These are phyloP conservation scores for Nelumbo lutea DNA, from an alignment of 164 flowering plant species.

Conservation along the genomic window DNA sequence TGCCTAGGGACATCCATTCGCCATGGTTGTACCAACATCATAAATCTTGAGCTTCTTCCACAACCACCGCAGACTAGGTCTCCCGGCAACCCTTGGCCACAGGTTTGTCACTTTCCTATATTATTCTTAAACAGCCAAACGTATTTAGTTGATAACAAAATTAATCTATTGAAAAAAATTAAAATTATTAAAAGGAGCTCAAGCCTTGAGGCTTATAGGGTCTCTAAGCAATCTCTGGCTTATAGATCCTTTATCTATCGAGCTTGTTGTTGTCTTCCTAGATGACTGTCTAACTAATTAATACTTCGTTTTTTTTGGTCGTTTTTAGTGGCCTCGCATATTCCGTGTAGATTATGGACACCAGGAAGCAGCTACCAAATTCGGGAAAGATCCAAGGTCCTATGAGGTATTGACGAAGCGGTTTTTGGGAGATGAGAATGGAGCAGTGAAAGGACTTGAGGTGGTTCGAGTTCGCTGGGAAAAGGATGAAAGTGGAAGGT, in stretches of 20 bases:
- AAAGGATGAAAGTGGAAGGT: slow-evolving; percentile 83
- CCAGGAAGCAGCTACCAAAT: slow-evolving; percentile 88
- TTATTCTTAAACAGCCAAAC: background rate
- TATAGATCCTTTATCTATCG: background rate
- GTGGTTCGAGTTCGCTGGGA: slow-evolving; percentile 82
- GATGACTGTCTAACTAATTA: background rate
- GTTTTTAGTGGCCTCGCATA: slow-evolving; percentile 88
- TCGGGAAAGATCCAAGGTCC: slow-evolving; percentile 90
- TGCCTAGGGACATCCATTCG: slow-evolving; percentile 96
- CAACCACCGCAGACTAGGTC: slow-evolving; percentile 80
- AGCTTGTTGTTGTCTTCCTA: background rate
- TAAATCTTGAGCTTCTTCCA: slow-evolving; percentile 91
- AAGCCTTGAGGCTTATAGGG: background rate
- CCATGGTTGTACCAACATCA: slow-evolving; percentile 75
- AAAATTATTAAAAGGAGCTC: no score
- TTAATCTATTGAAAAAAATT: no score
- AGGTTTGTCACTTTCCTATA: slow-evolving; percentile 37
- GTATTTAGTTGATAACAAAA: background rate
- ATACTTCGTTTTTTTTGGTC: background rate
- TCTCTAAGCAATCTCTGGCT: background rate
- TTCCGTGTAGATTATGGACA: slow-evolving; percentile 99
- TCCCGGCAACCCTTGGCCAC: slow-evolving; percentile 99
- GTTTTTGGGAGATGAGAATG: slow-evolving; percentile 85
- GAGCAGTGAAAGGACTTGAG: slow-evolving; percentile 77
- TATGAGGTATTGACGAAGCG: slow-evolving; percentile 92